These are phyloP conservation scores for Arthrobotrys pseudoclavata DNA, from an alignment of 2,329 filamentous ascomycete species.

Conservation along the genomic window DNA sequence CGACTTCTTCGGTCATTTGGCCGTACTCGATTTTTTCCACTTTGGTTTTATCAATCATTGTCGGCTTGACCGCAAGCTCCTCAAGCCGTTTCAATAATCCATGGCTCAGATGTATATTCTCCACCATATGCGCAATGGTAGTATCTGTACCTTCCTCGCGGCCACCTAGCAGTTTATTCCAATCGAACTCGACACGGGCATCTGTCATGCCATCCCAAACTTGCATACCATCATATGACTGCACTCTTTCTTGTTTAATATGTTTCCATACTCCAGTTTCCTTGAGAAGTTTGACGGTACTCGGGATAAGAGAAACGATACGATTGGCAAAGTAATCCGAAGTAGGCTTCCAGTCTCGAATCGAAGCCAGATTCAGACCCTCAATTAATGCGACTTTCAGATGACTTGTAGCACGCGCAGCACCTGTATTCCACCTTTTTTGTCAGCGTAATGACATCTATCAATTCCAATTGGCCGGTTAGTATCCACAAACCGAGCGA, in stretches of 20 bases:
- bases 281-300: slow-evolving; percentile 79
- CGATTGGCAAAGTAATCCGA: slow-evolving; percentile 86
- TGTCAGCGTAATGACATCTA: slow-evolving; percentile 13
- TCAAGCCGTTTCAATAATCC: slow-evolving; percentile 79
- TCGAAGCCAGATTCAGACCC: slow-evolving; percentile 83
- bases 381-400: slow-evolving; percentile 91
- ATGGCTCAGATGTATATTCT: slow-evolving; percentile 89
- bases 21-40: slow-evolving; percentile 86
- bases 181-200: slow-evolving; percentile 90
- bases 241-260: slow-evolving; percentile 79
- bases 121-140: slow-evolving; percentile 94
- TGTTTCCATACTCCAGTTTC: slow-evolving; percentile 88
- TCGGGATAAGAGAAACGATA: slow-evolving; percentile 92
- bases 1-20: slow-evolving; percentile 75
- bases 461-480: slow-evolving; percentile 10
- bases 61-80: slow-evolving; percentile 75
- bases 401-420: slow-evolving; percentile 79
- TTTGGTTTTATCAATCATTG: slow-evolving; percentile 80
- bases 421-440: slow-evolving; percentile 69
- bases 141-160: slow-evolving; percentile 68
- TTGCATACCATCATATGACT: slow-evolving; percentile 95
- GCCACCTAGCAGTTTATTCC: slow-evolving; percentile 69
- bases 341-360: slow-evolving; percentile 76
- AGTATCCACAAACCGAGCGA: slow-evolving; percentile 69
- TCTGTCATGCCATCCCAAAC: slow-evolving; percentile 94